A percentile compares a stretch with the other conserved stretches of the same genome.
Conservation (phyloP, 257 asterid species). For the Solanum virginianum region DNA sequence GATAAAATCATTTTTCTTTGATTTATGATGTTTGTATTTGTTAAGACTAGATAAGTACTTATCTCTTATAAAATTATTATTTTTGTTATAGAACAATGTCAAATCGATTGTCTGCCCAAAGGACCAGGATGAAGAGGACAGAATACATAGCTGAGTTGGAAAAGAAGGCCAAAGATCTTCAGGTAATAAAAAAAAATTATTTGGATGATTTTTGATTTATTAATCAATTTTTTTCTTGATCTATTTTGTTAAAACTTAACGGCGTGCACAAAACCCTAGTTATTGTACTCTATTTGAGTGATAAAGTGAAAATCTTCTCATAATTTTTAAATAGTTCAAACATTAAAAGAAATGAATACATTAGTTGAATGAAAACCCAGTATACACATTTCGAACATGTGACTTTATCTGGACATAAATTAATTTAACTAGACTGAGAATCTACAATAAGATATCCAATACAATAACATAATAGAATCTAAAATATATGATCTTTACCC, state of each 20-base stretch:
- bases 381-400: neutral
- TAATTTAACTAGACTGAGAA: neutral
- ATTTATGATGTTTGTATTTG: neutral
- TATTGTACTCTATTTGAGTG: no score
- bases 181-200: constrained; percentile 4
- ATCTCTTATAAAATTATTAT: neutral
- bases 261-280: neutral
- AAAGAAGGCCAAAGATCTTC: constrained; percentile 8
- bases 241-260: neutral
- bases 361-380: neutral
- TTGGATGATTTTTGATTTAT: neutral
- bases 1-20: neutral
- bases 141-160: constrained; percentile 22
- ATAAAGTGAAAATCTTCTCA: no score
- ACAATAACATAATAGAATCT: neutral
- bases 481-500: neutral
- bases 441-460: no score
- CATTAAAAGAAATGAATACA: neutral
- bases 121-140: constrained; percentile 18
- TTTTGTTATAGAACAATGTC: constrained; percentile 23
- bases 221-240: neutral
- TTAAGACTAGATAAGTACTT: neutral
- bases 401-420: neutral
- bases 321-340: neutral
- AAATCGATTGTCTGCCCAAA: constrained; percentile 45